Conservation (phyloP, 2,329 filamentous ascomycete species). For the Aspergillus novofumigatus region DNA sequence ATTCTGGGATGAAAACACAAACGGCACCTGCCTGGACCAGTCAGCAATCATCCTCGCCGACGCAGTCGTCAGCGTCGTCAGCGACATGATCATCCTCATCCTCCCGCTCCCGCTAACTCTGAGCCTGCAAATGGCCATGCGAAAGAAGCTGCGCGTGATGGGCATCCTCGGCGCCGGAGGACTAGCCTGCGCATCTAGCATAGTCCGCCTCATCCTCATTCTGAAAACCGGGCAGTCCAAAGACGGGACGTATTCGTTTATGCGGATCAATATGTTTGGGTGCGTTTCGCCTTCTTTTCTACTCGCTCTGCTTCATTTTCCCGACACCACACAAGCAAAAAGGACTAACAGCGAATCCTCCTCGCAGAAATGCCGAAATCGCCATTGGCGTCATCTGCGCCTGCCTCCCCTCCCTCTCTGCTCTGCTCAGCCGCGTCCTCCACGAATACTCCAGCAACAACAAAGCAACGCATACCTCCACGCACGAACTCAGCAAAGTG, state of each 20-base stretch:
- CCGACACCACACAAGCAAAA: slow-evolving; percentile 7
- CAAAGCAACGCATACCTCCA: slow-evolving; percentile 16
- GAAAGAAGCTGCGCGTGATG: slow-evolving; percentile 46
- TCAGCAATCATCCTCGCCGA: slow-evolving; percentile 47
- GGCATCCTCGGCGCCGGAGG: slow-evolving; percentile 48
- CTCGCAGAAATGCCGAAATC: slow-evolving; percentile 35
- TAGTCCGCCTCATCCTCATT: slow-evolving; percentile 25
- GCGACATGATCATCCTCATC: slow-evolving; percentile 52
- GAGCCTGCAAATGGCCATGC: slow-evolving; percentile 42
- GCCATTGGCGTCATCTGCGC: slow-evolving; percentile 40
- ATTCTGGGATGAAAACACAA: slow-evolving; percentile 34
- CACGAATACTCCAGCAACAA: slow-evolving; percentile 26
- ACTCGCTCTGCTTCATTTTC: background rate
- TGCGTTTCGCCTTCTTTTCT: slow-evolving; percentile 23
- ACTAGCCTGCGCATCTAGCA: slow-evolving; percentile 25
- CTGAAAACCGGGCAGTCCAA: slow-evolving; percentile 17
- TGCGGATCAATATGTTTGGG: slow-evolving; percentile 31
- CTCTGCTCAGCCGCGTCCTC: slow-evolving; percentile 30
- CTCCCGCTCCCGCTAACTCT: slow-evolving; percentile 48
- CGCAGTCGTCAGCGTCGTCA: slow-evolving; percentile 56
- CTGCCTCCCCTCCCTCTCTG: slow-evolving; percentile 37
- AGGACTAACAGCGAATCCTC: slow-evolving; percentile 23
- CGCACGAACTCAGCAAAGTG: slow-evolving; percentile 20
- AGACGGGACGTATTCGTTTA: slow-evolving; percentile 24
- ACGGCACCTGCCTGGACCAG: slow-evolving; percentile 25